phyloP scores from a whole-genome alignment of 176 grass and related monocot species.

The Eleusine coracana region DNA sequence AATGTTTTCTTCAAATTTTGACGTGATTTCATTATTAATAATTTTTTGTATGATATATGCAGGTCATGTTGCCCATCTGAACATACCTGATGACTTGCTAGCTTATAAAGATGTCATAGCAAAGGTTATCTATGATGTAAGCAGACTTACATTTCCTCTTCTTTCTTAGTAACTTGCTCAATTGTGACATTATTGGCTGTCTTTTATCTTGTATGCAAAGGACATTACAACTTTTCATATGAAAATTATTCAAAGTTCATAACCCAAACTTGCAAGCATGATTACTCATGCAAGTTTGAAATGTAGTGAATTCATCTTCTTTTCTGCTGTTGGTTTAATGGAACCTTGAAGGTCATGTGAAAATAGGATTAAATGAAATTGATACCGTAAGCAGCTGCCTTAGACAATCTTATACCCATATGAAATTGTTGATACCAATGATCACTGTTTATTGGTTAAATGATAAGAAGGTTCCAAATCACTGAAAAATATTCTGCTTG shows the following conservation, averaged over 20 bases:
- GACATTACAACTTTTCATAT: background rate
- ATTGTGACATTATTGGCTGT: background rate
- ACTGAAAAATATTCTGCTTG: constrained; percentile 3
- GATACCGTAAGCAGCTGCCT: background rate
- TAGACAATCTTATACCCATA: background rate
- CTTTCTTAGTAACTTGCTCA: constrained; percentile 20
- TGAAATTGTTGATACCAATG: background rate
- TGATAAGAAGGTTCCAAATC: constrained; percentile 9
- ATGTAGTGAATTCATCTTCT: background rate
- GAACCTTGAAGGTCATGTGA: constrained; percentile 6
- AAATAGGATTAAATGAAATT: constrained; percentile 30
- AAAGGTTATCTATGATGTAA: constrained; percentile 98
- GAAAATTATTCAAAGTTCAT: background rate
- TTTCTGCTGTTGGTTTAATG: background rate
- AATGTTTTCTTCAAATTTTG: constrained; percentile 15
- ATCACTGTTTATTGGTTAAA: constrained; percentile 10
- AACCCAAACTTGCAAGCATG: background rate
- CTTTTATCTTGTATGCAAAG: background rate
- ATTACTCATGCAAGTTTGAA: background rate
- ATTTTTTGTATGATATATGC: constrained; percentile 40
- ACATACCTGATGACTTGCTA: constrained; percentile 82
- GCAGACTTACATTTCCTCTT: constrained; percentile 12
- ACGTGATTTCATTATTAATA: constrained; percentile 28
- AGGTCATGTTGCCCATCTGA: constrained; percentile 99
- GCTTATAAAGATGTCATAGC: constrained; percentile 82